Evolutionary conservation across 257 asterid genomes (phyloP), one percentile per base, ranked within the genome.

Genomic region (Galeopsis tetrahit): DNA sequence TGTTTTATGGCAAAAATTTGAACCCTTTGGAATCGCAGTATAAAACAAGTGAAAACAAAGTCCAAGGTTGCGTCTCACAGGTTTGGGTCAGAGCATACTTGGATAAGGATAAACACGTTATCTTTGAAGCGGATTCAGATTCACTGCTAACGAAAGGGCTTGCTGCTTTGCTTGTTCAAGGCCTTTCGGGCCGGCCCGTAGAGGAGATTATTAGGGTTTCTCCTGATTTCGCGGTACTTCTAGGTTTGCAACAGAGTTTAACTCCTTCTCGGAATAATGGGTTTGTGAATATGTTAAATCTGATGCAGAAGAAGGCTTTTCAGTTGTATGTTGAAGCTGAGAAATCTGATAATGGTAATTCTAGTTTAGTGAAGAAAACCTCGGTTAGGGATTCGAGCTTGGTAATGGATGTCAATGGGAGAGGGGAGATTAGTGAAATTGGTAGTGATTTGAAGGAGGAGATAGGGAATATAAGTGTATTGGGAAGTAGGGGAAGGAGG

Each of bases 71-170:
- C 55, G 94, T 90, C 75, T 89, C 98, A n/a, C 98, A 88, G 93
- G 96, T 90, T 11, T 92, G 98, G 98, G 94, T 92, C 32, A 84
- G 96, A 76, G 92, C 96, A 1, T 87, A 76, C 43, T 79, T 88
- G 75, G 97, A 88, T 43, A 51, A 67, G 4, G 87, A 90, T 79
- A 89, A 80, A 69, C 87, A 85, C 58, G 96, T 88, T 0, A 15
- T 87, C 68, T 90, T 89, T 75, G 97, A 93, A 76, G 97, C 96
- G 1, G 97, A 93, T 86, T 93, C 98, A 15, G 98, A 92, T 63
- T 87, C 97, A 0, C 64, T 84, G 31, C 86, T 93, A 17, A 90
- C 97, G 4, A 87, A 90, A 81, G 98, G 98, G 7, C 81, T 93
- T 1, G 98, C 98, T 75, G 97, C 98, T 73, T 65, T 90, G 86